Evolutionary conservation across 768 basidiomycete genomes (phyloP), one percentile per base, ranked within the genome.

Genomic region (Termitomyces sp.): DNA sequence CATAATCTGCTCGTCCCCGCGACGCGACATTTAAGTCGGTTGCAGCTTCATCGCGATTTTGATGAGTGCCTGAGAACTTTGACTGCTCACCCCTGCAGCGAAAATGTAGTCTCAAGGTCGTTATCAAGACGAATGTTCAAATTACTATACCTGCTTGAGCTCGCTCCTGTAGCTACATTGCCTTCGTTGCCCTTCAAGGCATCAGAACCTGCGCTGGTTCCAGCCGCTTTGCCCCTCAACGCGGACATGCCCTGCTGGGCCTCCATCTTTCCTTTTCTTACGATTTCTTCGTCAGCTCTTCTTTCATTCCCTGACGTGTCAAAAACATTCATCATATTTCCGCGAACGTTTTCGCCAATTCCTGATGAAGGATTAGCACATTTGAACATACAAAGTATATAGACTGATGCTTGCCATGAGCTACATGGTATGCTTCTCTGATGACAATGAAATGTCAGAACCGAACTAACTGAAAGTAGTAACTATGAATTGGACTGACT

Each of bases 291-390:
- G 6, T 80, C 67, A 16, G 65, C 68, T 6, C 63, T 57, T 5
- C 64, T 65, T 0, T 66, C 65, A 13, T 67, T 61, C 5, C 67
- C 64, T 2, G 69, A 61, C 10, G 72, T 67, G 54, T 81, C 79
- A 10, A 79, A 59, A 3, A 73, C 72, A 12, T 74, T 73, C 46
- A 80, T 62, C 9, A 71, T 57, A 0, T 77, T 72, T 7, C 81
- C 81, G 26, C 79, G 74, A 5, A 81, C 56, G 43, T 68, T 74
- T 37, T 82, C 80, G 7, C 78, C 77, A 1, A 75, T 29, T 3
- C 80, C 80, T 77, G 57, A 4, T 37, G 4, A 18, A 18, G 13
- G 3, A 24, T 50, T 7, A 26, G 9, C 18, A 32, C 5, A 1
- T n/a, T 22, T 13, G 34, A 6, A 7, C 0, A 34, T 10, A 3